Evolutionary conservation across 1,139 yeast species (phyloP).

Genomic region (Kodamaea sp.): DNA sequence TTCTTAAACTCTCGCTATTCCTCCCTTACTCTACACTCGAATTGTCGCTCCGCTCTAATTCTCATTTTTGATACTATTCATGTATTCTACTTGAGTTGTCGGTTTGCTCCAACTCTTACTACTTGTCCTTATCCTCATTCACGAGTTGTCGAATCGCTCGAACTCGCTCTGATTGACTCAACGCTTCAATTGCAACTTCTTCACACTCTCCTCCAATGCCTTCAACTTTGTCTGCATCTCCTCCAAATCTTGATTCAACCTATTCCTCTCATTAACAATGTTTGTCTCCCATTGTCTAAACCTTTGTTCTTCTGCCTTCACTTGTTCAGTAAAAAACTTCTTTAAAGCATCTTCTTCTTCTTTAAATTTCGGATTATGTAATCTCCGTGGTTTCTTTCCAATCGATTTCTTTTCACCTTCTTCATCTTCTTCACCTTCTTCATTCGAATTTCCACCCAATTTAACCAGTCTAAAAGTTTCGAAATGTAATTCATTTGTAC

Average conservation of each 20-base stretch:
- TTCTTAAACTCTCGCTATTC: too few relatives aligned
- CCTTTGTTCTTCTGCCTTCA: slow-evolving; percentile 93
- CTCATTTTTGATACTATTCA: too few relatives aligned
- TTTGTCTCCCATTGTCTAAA: slow-evolving; percentile 98
- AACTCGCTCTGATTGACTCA: slow-evolving; percentile 10
- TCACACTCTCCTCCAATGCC: slow-evolving; percentile 69
- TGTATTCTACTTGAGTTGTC: too few relatives aligned
- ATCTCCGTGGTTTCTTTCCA: slow-evolving; percentile 47
- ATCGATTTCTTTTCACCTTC: slow-evolving; percentile 23
- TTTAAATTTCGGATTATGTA: slow-evolving; percentile 85
- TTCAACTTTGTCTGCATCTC: slow-evolving; percentile 76
- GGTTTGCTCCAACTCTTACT: too few relatives aligned
- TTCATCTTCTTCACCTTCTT: slow-evolving; percentile 31
- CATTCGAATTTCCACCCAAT: slow-evolving; percentile 51
- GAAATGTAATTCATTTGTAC: slow-evolving; percentile 91
- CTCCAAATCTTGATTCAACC: slow-evolving; percentile 90
- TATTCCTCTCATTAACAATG: slow-evolving; percentile 89
- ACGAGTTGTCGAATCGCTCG: too few relatives aligned
- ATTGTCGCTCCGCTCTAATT: too few relatives aligned
- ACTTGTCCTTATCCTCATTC: too few relatives aligned
- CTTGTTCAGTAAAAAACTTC: slow-evolving; percentile 96
- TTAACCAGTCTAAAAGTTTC: slow-evolving; percentile 83
- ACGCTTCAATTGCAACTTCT: slow-evolving; percentile 55
- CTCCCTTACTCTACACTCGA: too few relatives aligned
- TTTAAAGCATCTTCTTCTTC: slow-evolving; percentile 95